Base-by-base conservation (phyloP, 306 rosid species). In the Cucumis cinereus region DNA sequence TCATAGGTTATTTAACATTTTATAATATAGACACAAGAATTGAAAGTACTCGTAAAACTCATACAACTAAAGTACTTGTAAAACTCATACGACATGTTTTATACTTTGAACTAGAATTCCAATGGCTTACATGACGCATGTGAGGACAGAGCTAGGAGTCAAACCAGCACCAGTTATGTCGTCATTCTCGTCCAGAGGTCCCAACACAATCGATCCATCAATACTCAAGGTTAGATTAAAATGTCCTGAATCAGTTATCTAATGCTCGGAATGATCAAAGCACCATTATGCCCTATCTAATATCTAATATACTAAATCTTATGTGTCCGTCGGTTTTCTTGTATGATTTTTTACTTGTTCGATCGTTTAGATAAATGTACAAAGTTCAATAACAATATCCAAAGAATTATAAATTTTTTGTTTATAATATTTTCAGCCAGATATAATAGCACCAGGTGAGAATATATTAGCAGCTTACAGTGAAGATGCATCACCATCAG, bases 131-230 rank as follows among this genome's bases (percentile, higher is more conserved):
- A 69, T 90, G 12, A 81, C 87, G 55, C 58, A 1, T 0, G 83
- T 74, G 47, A 77, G 16, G 66, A 88, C 96, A 16, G 38, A 66
- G 38, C 0, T 83, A 13, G 87, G 80, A 28, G 1, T 3, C 20
- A 79, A 82, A 40, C 86, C 89, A 38, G 76, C 90, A 40, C 97
- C 97, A 22, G 0, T 35, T 22, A 17, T 92, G 76, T 91, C 92
- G 73, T 1, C 83, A 14, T 90, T 90, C 86, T 92, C 97, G 23
- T 81, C 93, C 22, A 86, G 92, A 50, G 97, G 97, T 0, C 98
- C 98, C 35, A 87, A 75, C 76, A 0, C 0, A 8, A 1, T 90
- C 19, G 92, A 81, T 54, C 71, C 76, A 20, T 14, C 79, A 40
- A 64, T 92, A 69, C 88, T 90, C 41, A 90, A 92, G 98, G 20